Evolutionary conservation across 495 filamentous ascomycete species (phyloP).

Genomic region (Neurospora sp.): DNA sequence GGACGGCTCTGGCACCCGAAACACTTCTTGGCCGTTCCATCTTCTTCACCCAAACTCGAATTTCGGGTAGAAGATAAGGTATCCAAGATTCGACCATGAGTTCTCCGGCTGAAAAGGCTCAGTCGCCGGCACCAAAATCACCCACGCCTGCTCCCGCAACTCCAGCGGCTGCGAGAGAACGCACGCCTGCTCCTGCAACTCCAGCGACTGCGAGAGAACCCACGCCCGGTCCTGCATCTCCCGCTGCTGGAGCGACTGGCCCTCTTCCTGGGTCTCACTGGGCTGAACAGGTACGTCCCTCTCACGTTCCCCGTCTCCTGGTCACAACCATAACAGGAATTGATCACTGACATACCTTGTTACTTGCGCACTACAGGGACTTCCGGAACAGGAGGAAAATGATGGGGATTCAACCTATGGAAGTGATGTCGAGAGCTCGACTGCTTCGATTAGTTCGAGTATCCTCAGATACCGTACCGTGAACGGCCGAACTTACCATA

Average conservation of each 20-base stretch:
- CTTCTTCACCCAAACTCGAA: background rate
- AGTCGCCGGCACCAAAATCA: constrained; percentile 67
- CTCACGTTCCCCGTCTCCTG: background rate
- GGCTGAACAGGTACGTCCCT: background rate
- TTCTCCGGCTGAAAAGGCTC: constrained; percentile 47
- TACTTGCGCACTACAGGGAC: background rate
- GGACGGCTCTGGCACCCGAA: background rate
- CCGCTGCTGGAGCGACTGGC: background rate
- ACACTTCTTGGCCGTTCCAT: background rate
- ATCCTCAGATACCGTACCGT: constrained; percentile 34
- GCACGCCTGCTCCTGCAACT: background rate
- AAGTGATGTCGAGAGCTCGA: constrained; percentile 22
- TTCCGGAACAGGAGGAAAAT: constrained; percentile 4
- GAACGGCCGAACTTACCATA: constrained; percentile 32
- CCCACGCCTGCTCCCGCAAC: constrained; percentile 56
- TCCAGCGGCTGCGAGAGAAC: constrained; percentile 40
- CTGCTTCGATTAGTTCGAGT: constrained; percentile 33
- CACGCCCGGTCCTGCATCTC: background rate
- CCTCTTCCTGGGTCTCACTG: constrained; percentile 5
- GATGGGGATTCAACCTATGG: constrained; percentile 30
- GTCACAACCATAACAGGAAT: background rate
- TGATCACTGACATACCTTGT: background rate
- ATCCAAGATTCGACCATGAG: background rate
- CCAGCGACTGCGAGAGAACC: background rate
- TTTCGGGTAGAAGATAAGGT: background rate